Evolutionary conservation across 2,329 filamentous ascomycete genomes (phyloP).

Genomic region (Onygenales sp.): DNA sequence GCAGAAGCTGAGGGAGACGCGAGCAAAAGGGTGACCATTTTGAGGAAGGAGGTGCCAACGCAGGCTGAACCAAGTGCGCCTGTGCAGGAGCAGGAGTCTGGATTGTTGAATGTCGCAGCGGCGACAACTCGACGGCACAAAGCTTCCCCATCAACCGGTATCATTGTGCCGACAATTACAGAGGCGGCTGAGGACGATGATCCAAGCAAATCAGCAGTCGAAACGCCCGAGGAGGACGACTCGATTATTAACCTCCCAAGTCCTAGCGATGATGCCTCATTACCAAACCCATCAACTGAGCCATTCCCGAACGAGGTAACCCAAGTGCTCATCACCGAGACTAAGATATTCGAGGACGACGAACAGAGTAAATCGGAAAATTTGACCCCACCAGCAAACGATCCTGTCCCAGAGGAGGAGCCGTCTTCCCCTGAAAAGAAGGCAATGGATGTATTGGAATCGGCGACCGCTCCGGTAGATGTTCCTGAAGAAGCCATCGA

Average conservation of each 20-base stretch:
- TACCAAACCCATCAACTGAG: not conserved
- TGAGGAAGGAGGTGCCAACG: slow-evolving; percentile 31
- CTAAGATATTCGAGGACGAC: not conserved
- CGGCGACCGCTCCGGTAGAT: not conserved
- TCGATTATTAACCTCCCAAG: slow-evolving; percentile 2
- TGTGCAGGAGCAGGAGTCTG: not conserved
- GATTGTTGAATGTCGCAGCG: slow-evolving; percentile 33
- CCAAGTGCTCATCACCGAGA: not conserved
- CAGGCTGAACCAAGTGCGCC: slow-evolving; percentile 15
- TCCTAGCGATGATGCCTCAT: not conserved
- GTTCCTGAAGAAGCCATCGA: not conserved
- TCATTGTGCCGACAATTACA: slow-evolving; percentile 64
- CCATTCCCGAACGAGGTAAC: not conserved
- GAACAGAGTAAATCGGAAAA: not conserved
- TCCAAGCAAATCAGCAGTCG: slow-evolving; percentile 19
- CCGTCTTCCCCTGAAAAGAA: not conserved
- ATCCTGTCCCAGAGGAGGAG: not conserved
- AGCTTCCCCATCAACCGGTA: slow-evolving; percentile 60
- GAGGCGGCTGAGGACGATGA: slow-evolving; percentile 44
- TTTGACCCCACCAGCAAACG: not conserved
- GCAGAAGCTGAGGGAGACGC: not conserved
- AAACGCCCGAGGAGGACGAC: not conserved
- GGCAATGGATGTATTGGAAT: not conserved
- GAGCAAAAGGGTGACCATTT: slow-evolving; percentile 17
- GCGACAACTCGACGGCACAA: slow-evolving; percentile 65